Evolutionary conservation across 2,329 filamentous ascomycete species (phyloP).

Genomic region (Sordariomycetes sp.): DNA sequence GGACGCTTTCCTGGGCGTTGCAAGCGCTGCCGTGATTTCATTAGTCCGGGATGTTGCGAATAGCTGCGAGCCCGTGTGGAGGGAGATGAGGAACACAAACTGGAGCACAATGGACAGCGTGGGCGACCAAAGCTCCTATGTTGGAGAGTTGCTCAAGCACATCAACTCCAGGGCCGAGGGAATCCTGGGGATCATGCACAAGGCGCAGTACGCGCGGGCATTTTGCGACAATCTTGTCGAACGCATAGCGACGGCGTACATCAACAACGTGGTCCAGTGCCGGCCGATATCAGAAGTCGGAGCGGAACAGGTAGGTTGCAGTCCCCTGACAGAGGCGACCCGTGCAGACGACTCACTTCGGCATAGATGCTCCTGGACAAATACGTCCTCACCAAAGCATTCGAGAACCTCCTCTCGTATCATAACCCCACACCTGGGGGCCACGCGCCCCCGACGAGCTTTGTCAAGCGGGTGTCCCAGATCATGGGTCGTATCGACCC

Average conservation of each 20-base stretch:
- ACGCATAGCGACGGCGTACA: constrained; percentile 66
- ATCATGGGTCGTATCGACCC: constrained; percentile 83
- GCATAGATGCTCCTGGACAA: constrained; percentile 85
- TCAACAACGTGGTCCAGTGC: constrained; percentile 78
- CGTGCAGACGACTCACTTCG: constrained; percentile 12
- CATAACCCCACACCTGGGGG: constrained; percentile 31
- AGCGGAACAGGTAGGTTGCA: constrained; percentile 65
- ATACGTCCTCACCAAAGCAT: constrained; percentile 75
- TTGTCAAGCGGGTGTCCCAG: constrained; percentile 75
- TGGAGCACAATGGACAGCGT: constrained; percentile 93
- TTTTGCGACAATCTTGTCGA: constrained; percentile 97
- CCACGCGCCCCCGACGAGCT: constrained; percentile 43
- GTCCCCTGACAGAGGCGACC: background rate
- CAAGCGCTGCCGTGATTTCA: constrained; percentile 73
- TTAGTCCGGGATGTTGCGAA: constrained; percentile 77
- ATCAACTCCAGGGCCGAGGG: constrained; percentile 64
- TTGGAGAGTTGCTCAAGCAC: constrained; percentile 66
- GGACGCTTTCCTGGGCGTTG: constrained; percentile 91
- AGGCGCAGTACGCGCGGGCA: constrained; percentile 86
- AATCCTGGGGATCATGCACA: constrained; percentile 67
- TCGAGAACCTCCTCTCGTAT: constrained; percentile 60
- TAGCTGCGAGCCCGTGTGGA: constrained; percentile 78
- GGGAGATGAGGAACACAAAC: constrained; percentile 92
- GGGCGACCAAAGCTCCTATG: constrained; percentile 87
- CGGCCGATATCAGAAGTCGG: constrained; percentile 87